These are phyloP conservation scores for Fusarium lyarnte DNA, from an alignment of 2,329 filamentous ascomycete genomes.

Conservation along the genomic window DNA sequence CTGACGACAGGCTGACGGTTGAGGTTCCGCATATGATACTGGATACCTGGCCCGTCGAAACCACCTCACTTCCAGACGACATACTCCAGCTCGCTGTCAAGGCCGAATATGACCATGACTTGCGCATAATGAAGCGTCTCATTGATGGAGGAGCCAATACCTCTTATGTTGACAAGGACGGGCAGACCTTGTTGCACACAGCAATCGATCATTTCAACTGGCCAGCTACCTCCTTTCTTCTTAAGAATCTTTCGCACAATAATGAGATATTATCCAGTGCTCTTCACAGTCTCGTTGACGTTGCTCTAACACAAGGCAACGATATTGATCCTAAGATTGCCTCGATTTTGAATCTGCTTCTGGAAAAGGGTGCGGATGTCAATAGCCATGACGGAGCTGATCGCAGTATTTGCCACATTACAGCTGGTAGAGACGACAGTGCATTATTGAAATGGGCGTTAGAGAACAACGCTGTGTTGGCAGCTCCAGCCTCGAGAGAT, in stretches of 20 bases:
- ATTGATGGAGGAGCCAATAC: background rate
- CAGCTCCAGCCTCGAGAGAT: fast-evolving
- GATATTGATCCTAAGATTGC: background rate
- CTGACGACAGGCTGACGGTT: fast-evolving
- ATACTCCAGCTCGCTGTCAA: background rate
- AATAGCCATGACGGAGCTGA: fast-evolving
- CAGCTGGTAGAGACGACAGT: background rate
- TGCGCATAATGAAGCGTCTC: background rate
- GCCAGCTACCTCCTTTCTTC: fast-evolving
- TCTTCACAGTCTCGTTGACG: fast-evolving
- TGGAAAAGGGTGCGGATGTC: fast-evolving
- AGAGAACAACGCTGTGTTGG: fast-evolving
- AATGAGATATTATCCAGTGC: fast-evolving
- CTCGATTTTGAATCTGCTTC: fast-evolving
- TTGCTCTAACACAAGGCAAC: background rate
- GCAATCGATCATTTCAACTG: background rate
- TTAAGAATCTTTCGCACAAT: fast-evolving
- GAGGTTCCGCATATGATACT: background rate
- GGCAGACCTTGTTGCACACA: fast-evolving
- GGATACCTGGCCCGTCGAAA: background rate
- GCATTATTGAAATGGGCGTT: fast-evolving
- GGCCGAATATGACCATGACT: fast-evolving
- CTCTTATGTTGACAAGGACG: fast-evolving
- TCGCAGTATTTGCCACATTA: background rate
- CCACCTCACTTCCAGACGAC: fast-evolving